Conservation (phyloP, 257 asterid genomes). For the Solanum sparsipilum region DNA sequence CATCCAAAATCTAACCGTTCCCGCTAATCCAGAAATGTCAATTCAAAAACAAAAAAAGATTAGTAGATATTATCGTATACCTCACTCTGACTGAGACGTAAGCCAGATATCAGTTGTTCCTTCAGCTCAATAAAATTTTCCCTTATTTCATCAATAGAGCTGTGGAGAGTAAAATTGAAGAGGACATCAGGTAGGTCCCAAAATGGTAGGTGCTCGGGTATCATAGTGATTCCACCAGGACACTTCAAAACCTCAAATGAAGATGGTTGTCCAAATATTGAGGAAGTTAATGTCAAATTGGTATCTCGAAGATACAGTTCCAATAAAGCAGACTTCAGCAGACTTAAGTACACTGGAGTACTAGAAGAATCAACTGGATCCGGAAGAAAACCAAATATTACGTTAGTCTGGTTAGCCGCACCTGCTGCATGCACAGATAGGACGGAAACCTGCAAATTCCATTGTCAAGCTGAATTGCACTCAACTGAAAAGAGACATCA, state of each 20-base stretch:
- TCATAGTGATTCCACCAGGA: constrained; percentile 67
- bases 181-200: constrained; percentile 28
- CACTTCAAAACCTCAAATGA: constrained; percentile 63
- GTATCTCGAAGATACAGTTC: constrained; percentile 50
- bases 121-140: constrained; percentile 51
- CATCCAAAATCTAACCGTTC: not conserved
- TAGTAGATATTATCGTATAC: constrained; percentile 15
- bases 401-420: constrained; percentile 53
- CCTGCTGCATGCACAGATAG: constrained; percentile 55
- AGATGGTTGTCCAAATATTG: constrained; percentile 59
- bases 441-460: constrained; percentile 42
- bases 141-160: constrained; percentile 59
- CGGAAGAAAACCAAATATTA: constrained; percentile 61
- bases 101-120: constrained; percentile 50
- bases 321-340: constrained; percentile 47
- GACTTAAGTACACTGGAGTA: constrained; percentile 30
- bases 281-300: constrained; percentile 57
- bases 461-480: not conserved
- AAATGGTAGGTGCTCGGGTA: constrained; percentile 33
- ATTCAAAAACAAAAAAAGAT: not conserved
- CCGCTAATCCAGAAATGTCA: not conserved
- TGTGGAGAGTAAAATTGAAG: constrained; percentile 62
- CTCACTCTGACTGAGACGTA: constrained; percentile 55
- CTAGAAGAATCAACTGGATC: constrained; percentile 38
- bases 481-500: not conserved